phyloP scores from a whole-genome alignment of 495 filamentous ascomycete genomes.

The Penicillium daleae region DNA sequence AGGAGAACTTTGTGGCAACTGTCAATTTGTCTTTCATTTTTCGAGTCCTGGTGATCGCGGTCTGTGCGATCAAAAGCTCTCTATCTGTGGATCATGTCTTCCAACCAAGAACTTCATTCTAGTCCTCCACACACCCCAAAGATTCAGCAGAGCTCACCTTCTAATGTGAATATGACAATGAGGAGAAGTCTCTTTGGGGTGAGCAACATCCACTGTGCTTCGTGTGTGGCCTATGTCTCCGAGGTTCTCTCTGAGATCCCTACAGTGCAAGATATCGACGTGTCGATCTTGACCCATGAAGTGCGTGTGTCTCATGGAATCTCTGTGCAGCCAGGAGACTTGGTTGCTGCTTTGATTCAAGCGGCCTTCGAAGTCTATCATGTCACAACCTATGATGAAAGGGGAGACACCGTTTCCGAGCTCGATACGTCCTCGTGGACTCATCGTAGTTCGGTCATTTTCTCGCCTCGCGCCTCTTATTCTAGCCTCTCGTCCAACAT shows the following conservation, averaged over 20 bases:
- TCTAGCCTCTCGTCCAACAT: slow-evolving; percentile 31
- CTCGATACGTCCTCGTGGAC: slow-evolving; percentile 40
- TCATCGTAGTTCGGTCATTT: slow-evolving; percentile 33
- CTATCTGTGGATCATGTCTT: slow-evolving; percentile 18
- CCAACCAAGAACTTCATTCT: background rate
- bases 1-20: background rate
- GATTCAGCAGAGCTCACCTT: slow-evolving; percentile 12
- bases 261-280: slow-evolving; percentile 42
- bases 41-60: background rate
- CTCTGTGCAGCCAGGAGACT: slow-evolving; percentile 31
- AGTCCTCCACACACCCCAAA: slow-evolving; percentile 14
- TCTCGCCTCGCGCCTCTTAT: slow-evolving; percentile 28
- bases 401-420: slow-evolving; percentile 35
- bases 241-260: slow-evolving; percentile 42
- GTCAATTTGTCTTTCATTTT: background rate
- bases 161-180: slow-evolving; percentile 1
- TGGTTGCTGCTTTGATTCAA: slow-evolving; percentile 48
- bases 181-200: slow-evolving; percentile 48
- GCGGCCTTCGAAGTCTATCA: slow-evolving; percentile 56
- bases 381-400: slow-evolving; percentile 45
- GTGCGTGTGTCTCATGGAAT: slow-evolving; percentile 45
- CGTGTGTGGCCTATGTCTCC: slow-evolving; percentile 54
- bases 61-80: background rate
- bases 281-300: slow-evolving; percentile 50
- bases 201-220: slow-evolving; percentile 57